phyloP scores from a whole-genome alignment of 2,329 filamentous ascomycete species.

The Cladophialophora yegresii region DNA sequence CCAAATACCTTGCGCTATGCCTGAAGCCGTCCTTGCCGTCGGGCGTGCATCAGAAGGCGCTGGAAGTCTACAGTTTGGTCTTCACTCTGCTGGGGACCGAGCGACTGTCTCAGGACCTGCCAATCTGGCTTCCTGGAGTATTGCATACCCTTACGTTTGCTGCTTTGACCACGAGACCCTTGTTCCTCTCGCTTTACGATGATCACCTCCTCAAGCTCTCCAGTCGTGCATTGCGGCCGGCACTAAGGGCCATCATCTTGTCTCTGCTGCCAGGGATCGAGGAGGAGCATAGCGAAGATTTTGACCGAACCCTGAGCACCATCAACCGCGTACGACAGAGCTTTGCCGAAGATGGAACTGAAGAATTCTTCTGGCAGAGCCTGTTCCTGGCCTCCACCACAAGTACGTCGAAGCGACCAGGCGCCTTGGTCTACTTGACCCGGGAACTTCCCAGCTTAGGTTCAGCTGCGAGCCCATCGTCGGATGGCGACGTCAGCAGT shows the following conservation, averaged over 20 bases:
- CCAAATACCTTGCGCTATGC: conserved; percentile 91
- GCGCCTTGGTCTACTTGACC: conserved; percentile 81
- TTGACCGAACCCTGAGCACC: conserved; percentile 79
- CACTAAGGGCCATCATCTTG: conserved; percentile 85
- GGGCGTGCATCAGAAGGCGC: conserved; percentile 93
- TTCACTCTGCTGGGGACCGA: conserved; percentile 77
- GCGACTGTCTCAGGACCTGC: conserved; percentile 76
- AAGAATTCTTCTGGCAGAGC: conserved; percentile 97
- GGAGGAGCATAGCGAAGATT: conserved; percentile 96
- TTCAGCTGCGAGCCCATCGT: conserved; percentile 37
- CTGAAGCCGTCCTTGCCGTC: conserved; percentile 90
- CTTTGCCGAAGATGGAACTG: conserved; percentile 64
- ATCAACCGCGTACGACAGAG: conserved; percentile 74
- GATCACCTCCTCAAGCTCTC: conserved; percentile 74
- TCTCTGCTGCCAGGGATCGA: conserved; percentile 89
- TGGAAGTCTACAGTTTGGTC: conserved; percentile 89
- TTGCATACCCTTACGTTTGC: conserved; percentile 90
- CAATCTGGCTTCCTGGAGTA: conserved; percentile 85
- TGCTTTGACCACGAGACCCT: conserved; percentile 82
- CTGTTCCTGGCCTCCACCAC: conserved; percentile 93
- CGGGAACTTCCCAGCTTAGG: conserved; percentile 75
- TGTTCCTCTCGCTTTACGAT: conserved; percentile 83
- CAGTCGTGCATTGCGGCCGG: conserved; percentile 72
- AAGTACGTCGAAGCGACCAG: conserved; percentile 77
- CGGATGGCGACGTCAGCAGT: conserved; percentile 32